Evolutionary conservation across 2,329 filamentous ascomycete genomes (phyloP).

Genomic region (Tolypocladium tropicale): DNA sequence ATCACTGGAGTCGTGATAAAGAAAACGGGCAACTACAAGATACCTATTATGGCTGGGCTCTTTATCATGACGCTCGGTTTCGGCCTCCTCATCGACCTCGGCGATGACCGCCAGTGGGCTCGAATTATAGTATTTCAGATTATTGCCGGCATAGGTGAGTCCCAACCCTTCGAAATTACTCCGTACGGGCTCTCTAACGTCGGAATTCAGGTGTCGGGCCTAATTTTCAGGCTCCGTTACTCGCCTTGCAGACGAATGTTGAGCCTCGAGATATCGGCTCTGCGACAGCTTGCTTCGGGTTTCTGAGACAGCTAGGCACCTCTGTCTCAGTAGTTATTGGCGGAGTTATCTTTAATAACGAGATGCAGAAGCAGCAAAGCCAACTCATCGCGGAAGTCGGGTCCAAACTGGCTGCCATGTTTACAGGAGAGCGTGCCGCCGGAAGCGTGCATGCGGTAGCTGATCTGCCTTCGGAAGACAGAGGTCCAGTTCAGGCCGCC

Average conservation of each 20-base stretch:
- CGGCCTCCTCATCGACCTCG: conserved; percentile 53
- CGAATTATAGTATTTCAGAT: conserved; percentile 53
- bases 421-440: conserved; percentile 50
- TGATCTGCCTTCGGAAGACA: conserved; percentile 35
- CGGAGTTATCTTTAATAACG: conserved; percentile 70
- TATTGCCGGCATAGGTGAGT: conserved; percentile 51
- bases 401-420: conserved; percentile 33
- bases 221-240: conserved; percentile 59
- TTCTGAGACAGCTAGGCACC: conserved; percentile 59
- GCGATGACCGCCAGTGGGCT: conserved; percentile 40
- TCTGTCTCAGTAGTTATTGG: conserved; percentile 62
- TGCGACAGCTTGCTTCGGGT: conserved; percentile 56
- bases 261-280: conserved; percentile 55
- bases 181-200: too few relatives aligned
- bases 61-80: conserved; percentile 52
- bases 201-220: conserved; percentile 58
- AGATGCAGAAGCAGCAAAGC: conserved; percentile 48
- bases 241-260: conserved; percentile 56
- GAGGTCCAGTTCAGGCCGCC: conserved; percentile 29
- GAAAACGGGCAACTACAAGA: conserved; percentile 56
- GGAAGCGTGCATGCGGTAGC: conserved; percentile 49
- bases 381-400: conserved; percentile 40
- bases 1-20: conserved; percentile 45
- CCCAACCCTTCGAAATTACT: too few relatives aligned
- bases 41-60: conserved; percentile 49